Base-by-base conservation (phyloP, 2,329 filamentous ascomycete species). In the Ophiosphaerella herpotricha region DNA sequence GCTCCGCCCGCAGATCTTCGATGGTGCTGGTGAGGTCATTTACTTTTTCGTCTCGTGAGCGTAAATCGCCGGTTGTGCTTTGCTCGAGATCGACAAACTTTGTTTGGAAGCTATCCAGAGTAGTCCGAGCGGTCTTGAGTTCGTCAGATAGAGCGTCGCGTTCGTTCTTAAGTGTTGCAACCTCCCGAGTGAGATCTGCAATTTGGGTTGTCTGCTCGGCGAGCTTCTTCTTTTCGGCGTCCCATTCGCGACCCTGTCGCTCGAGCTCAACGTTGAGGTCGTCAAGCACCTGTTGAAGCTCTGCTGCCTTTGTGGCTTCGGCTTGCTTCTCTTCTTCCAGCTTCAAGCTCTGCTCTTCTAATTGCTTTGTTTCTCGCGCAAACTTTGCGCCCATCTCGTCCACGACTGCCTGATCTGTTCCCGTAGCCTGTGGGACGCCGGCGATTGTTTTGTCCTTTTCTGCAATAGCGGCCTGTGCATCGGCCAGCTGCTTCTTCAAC, bases 321-420 rank as follows among this genome's bases (percentile, higher is more conserved):
- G 60, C 59, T 41, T 61, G 59, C 46, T 66, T 72, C 44, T 72
- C 69, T 13, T 61, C 62, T 43, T 67, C 51, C 3, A 73, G 61
- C 52, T 64, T 66, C 47, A 62, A 59, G 32, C 64, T 66, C 45
- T 66, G 59, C 48, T 66, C 60, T 48, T 70, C 62, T 29, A 72
- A 52, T 48, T 66, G 59, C 54, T 68, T 64, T 23, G 65, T 70
- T 54, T 72, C 67, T 16, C 50, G 57, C 11, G 65, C 65, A 52
- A 70, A 73, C 54, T 68, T 71, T 52, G 63, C 65, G 52, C 70
- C 68, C 68, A 73, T 65, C 48, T 71, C 63, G 43, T 66, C 47
- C 14, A 72, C 60, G 7, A 68, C 53, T 12, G 50, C 45, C 24
- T 61, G 52, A 31, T 60, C 53, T 7, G 61, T 52, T 11, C 57